Conservation (phyloP, 1,284 basidiomycete species). For the Ustilago bromivora region DNA sequence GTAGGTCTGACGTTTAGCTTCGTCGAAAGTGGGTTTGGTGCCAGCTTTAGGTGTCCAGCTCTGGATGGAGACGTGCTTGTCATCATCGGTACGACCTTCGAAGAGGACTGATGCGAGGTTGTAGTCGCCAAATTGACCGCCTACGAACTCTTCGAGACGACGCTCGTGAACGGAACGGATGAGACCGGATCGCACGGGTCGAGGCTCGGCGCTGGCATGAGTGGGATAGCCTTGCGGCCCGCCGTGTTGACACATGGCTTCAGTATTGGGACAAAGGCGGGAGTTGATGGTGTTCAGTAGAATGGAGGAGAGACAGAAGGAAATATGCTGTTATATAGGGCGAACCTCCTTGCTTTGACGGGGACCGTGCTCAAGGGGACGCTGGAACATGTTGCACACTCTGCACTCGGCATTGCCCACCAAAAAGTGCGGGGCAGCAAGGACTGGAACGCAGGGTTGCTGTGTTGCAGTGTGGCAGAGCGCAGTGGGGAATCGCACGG, state of each 20-base stretch:
- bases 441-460: slow-evolving; percentile 28
- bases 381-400: background rate
- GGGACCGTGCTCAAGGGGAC: background rate
- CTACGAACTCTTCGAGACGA: slow-evolving; percentile 58
- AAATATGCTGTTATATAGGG: background rate
- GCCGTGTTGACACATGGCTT: slow-evolving; percentile 46
- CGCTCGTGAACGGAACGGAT: slow-evolving; percentile 59
- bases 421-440: slow-evolving; percentile 25
- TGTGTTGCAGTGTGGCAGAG: background rate
- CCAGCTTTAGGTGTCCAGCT: slow-evolving; percentile 58
- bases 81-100: slow-evolving; percentile 52
- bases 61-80: slow-evolving; percentile 50
- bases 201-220: slow-evolving; percentile 39
- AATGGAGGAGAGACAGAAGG: background rate
- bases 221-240: slow-evolving; percentile 39
- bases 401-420: slow-evolving; percentile 4
- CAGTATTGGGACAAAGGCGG: background rate
- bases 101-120: slow-evolving; percentile 64
- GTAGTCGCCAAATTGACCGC: slow-evolving; percentile 58
- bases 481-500: slow-evolving; percentile 28
- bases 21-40: slow-evolving; percentile 60
- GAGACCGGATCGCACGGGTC: slow-evolving; percentile 51
- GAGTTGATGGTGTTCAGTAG: background rate
- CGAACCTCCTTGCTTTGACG: background rate
- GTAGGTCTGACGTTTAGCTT: slow-evolving; percentile 60